Percentiles rank a stretch among this genome's conserved stretches.
Evolutionary conservation across 169 alveolate genomes (phyloP).

Genomic region (Cryptosporidium baileyi): DNA sequence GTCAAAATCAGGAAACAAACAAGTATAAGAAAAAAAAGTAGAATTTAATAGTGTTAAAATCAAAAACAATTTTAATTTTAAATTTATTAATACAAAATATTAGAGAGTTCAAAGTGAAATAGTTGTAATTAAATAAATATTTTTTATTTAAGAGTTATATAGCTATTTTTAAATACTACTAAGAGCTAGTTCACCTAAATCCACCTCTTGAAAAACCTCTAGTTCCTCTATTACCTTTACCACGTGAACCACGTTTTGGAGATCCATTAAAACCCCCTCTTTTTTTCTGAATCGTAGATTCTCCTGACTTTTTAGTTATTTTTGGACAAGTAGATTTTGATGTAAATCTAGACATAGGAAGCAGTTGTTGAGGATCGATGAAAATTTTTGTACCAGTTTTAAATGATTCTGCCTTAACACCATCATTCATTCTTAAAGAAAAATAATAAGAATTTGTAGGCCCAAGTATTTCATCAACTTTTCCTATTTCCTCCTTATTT

Average conservation of each 20-base stretch:
- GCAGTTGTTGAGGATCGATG: slow-evolving; percentile 84
- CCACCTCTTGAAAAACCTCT: slow-evolving; percentile 73
- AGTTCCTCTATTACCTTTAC: slow-evolving; percentile 70
- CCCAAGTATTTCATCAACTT: slow-evolving; percentile 94
- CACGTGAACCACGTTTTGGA: slow-evolving; percentile 13
- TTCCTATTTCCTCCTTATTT: slow-evolving; percentile 93
- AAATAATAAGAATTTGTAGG: slow-evolving; percentile 85
- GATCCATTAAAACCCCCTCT: slow-evolving; percentile 53
- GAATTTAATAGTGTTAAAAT: too few species aligned
- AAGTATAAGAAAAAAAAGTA: neutral
- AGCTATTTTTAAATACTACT: neutral
- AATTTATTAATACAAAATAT: too few species aligned
- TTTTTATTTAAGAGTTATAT: slow-evolving; percentile 41
- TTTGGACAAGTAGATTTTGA: slow-evolving; percentile 75
- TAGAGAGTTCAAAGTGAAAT: too few species aligned
- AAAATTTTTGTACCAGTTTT: slow-evolving; percentile 77
- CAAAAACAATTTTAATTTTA: too few species aligned
- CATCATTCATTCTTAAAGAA: slow-evolving; percentile 85
- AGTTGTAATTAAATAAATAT: slow-evolving; percentile 36
- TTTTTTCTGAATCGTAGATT: slow-evolving; percentile 72
- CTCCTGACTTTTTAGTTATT: slow-evolving; percentile 72
- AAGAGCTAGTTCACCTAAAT: slow-evolving; percentile 44
- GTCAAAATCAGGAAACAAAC: neutral
- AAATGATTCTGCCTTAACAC: slow-evolving; percentile 85
- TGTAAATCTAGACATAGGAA: slow-evolving; percentile 85